Conservation (phyloP, 2,329 filamentous ascomycete species). For the Fusarium sterilihyphosum region DNA sequence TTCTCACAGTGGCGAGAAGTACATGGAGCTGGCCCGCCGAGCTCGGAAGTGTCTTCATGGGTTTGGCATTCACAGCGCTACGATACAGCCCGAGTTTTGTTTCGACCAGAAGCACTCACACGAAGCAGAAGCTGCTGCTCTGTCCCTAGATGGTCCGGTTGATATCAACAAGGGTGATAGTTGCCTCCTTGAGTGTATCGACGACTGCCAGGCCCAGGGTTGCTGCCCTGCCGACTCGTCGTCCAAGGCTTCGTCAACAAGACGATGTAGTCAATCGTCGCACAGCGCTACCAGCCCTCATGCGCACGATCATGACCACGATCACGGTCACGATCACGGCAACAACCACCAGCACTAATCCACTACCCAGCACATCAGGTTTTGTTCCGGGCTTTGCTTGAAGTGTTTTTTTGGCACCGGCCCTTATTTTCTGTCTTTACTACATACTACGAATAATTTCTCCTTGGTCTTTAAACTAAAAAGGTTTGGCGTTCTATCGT, state of each 20-base stretch:
- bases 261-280: conserved; percentile 49
- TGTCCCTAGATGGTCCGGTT: conserved; percentile 49
- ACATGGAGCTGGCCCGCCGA: conserved; percentile 88
- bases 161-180: conserved; percentile 45
- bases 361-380: neutral
- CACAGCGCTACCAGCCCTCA: conserved; percentile 36
- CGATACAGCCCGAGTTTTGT: conserved; percentile 93
- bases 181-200: conserved; percentile 61
- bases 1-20: conserved; percentile 78
- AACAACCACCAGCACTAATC: conserved; percentile 25
- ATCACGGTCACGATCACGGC: neutral
- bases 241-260: conserved; percentile 49
- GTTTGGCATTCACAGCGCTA: conserved; percentile 96
- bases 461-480: conserved; percentile 12
- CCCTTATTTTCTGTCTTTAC: conserved; percentile 3
- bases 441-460: conserved; percentile 22
- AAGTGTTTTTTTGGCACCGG: neutral
- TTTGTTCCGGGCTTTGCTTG: neutral
- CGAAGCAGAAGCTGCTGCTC: conserved; percentile 48
- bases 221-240: conserved; percentile 48
- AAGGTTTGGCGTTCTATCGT: conserved; percentile 34
- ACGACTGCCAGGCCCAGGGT: conserved; percentile 50
- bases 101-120: conserved; percentile 59
- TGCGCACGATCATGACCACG: conserved; percentile 12
- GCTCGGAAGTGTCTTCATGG: conserved; percentile 90